A percentile compares a stretch with the other conserved stretches of the same genome.
These are phyloP conservation scores for Solanum aculeatissimum DNA, from an alignment of 305 asterid genomes.

Conservation along the genomic window DNA sequence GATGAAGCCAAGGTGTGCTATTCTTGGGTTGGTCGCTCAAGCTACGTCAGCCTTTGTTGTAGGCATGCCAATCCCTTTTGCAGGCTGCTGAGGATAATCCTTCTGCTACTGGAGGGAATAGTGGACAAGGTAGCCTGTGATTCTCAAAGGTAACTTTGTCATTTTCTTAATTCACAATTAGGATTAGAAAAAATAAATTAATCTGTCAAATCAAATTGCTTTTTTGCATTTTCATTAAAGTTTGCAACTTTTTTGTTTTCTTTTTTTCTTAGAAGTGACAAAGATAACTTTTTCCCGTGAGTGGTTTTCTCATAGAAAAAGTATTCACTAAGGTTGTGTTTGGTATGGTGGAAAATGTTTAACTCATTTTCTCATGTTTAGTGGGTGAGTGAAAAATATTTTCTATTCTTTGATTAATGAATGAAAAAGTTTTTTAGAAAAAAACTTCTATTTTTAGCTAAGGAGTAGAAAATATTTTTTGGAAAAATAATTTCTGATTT, in stretches of 20 bases:
- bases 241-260: background rate
- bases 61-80: conserved; percentile 58
- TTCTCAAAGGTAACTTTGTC: conserved; percentile 39
- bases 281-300: background rate
- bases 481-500: too few relatives aligned
- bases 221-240: background rate
- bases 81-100: conserved; percentile 52
- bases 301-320: background rate
- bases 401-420: too few relatives aligned
- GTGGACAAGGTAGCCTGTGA: conserved; percentile 54
- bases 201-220: background rate
- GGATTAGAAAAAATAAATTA: background rate
- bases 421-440: too few relatives aligned
- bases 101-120: conserved; percentile 33
- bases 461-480: too few relatives aligned
- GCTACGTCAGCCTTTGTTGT: conserved; percentile 42
- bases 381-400: too few relatives aligned
- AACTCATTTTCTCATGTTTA: too few relatives aligned
- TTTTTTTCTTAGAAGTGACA: background rate
- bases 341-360: too few relatives aligned
- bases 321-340: too few relatives aligned
- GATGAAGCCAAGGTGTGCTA: conserved; percentile 47
- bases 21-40: conserved; percentile 32
- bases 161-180: background rate
- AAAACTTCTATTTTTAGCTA: too few relatives aligned